These are phyloP conservation scores for Zasmidium angulare DNA, from an alignment of 2,329 filamentous ascomycete species.

Conservation along the genomic window DNA sequence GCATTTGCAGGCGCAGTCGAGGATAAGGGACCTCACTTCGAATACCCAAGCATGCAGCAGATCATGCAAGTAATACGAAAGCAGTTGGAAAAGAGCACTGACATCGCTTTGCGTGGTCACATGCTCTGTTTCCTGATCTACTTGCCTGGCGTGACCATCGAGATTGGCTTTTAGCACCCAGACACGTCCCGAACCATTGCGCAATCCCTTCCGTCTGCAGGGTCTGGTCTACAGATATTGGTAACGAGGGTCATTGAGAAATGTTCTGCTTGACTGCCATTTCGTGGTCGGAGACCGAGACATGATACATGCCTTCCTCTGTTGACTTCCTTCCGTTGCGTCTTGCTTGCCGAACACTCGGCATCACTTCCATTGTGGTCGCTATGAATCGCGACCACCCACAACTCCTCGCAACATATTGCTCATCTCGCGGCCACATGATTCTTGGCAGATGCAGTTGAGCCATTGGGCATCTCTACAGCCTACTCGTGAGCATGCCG, in stretches of 20 bases:
- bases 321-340: background rate
- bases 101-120: background rate
- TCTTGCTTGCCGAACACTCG: background rate
- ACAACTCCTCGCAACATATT: too few relatives aligned
- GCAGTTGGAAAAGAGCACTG: background rate
- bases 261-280: background rate
- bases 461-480: background rate
- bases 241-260: too few relatives aligned
- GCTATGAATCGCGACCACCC: too few relatives aligned
- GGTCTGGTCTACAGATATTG: background rate
- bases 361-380: too few relatives aligned
- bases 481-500: background rate
- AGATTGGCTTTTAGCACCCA: background rate
- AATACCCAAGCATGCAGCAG: background rate
- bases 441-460: background rate
- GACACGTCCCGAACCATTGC: background rate
- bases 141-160: background rate
- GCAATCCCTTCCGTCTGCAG: background rate
- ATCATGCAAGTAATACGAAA: background rate
- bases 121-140: background rate
- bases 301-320: background rate
- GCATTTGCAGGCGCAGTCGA: constrained; percentile 3
- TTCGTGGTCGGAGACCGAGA: background rate
- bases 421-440: background rate
- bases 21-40: background rate